phyloP scores from a whole-genome alignment of 1,284 basidiomycete genomes.

The Marasmius sp. region DNA sequence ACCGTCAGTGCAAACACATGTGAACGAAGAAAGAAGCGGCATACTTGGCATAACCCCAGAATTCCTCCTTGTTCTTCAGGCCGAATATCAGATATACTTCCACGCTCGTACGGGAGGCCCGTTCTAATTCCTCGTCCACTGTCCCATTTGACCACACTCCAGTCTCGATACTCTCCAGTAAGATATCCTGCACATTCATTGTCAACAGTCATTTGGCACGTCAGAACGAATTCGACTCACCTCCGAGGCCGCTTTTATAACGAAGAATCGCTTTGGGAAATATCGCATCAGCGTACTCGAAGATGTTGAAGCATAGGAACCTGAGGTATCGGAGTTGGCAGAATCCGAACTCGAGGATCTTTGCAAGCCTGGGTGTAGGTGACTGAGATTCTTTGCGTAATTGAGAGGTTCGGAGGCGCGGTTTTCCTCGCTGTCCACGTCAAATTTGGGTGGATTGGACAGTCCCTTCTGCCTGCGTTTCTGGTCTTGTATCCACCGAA shows the following conservation, averaged over 20 bases:
- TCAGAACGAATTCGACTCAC: constrained; percentile 35
- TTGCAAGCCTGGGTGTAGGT: no score
- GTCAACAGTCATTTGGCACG: neutral
- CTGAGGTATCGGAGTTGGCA: constrained; percentile 41
- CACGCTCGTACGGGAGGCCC: constrained; percentile 85
- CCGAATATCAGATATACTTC: constrained; percentile 89
- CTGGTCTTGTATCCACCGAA: constrained; percentile 71
- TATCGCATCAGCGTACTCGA: constrained; percentile 71
- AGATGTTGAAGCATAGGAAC: constrained; percentile 65
- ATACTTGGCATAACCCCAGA: constrained; percentile 84
- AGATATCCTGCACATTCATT: constrained; percentile 58
- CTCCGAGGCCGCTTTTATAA: constrained; percentile 84
- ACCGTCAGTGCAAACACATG: neutral
- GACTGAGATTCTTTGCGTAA: constrained; percentile 17
- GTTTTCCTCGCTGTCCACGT: constrained; percentile 17
- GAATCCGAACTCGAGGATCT: constrained; percentile 43
- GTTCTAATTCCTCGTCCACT: constrained; percentile 91
- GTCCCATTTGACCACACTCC: constrained; percentile 90
- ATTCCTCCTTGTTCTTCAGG: constrained; percentile 89
- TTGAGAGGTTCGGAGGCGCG: constrained; percentile 23
- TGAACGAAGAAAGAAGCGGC: neutral
- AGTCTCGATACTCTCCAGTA: constrained; percentile 81
- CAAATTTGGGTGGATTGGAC: constrained; percentile 15
- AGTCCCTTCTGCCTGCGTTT: constrained; percentile 20
- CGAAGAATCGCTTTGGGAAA: constrained; percentile 89